Evolutionary conservation across 2,329 filamentous ascomycete species (phyloP).

Genomic region (Calonectria pseudoreteaudii): DNA sequence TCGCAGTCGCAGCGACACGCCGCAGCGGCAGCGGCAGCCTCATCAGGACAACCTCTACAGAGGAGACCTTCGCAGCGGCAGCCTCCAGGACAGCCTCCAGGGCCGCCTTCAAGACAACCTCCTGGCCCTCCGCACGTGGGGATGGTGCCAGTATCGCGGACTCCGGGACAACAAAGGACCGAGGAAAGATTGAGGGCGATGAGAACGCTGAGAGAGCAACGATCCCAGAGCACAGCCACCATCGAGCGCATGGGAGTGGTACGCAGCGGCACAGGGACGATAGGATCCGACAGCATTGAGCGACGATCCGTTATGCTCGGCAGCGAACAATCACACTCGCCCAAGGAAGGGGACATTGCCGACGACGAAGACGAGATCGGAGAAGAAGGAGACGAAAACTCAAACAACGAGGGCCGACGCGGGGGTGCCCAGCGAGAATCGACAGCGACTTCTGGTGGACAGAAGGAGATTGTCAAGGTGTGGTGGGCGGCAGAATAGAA

Average conservation of each 20-base stretch:
- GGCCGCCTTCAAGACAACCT: too few species aligned
- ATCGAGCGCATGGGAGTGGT: constrained; percentile 34
- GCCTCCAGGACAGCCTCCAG: not conserved
- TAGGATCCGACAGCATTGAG: constrained; percentile 31
- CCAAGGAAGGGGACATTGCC: not conserved
- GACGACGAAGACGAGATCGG: not conserved
- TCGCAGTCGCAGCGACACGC: not conserved
- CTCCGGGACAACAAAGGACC: not conserved
- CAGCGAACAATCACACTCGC: not conserved
- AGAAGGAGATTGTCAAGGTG: constrained; percentile 41
- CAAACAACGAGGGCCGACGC: not conserved
- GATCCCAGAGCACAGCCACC: constrained; percentile 15
- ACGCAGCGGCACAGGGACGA: constrained; percentile 31
- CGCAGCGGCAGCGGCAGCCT: not conserved
- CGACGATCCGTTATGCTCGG: constrained; percentile 36
- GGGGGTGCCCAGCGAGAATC: constrained; percentile 1
- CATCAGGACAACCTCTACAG: not conserved
- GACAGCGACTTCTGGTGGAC: constrained; percentile 33
- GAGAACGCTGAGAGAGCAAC: not conserved
- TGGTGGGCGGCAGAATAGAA: constrained; percentile 38
- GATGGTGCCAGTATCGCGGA: not conserved
- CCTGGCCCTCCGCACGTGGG: not conserved
- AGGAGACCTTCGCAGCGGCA: not conserved
- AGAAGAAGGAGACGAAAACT: constrained; percentile 8
- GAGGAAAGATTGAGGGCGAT: not conserved